Evolutionary conservation across 192 early-diverging fungal genomes (phyloP).

Genomic region (Coemansia sp.): DNA sequence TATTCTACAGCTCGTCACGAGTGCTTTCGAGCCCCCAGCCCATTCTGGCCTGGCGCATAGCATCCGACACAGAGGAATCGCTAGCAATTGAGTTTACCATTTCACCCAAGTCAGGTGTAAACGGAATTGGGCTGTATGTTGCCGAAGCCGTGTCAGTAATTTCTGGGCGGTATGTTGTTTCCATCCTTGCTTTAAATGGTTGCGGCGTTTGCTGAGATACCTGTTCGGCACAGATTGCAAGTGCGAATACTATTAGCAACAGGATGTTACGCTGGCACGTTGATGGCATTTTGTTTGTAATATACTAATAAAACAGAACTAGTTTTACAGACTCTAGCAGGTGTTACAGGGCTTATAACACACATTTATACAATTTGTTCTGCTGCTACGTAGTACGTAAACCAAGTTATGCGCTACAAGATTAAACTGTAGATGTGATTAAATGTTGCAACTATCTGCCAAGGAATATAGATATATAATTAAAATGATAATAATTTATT

Average conservation of each 20-base stretch:
- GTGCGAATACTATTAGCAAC: neutral
- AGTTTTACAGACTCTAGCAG: neutral
- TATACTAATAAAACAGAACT: neutral
- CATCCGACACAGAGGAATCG: slow-evolving; percentile 33
- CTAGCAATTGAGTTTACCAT: slow-evolving; percentile 36
- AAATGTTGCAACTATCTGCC: neutral
- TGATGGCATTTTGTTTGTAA: neutral
- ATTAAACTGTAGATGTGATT: neutral
- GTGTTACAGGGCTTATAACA: neutral
- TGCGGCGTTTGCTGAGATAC: neutral
- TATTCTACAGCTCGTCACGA: slow-evolving; percentile 30
- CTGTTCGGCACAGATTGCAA: slow-evolving; percentile 4
- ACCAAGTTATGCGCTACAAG: neutral
- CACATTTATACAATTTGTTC: neutral
- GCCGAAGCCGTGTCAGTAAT: slow-evolving; percentile 17
- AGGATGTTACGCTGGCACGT: neutral
- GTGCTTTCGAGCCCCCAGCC: slow-evolving; percentile 10
- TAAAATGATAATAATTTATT: neutral
- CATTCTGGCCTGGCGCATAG: slow-evolving; percentile 34
- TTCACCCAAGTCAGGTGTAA: slow-evolving; percentile 41
- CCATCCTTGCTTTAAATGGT: slow-evolving; percentile 27
- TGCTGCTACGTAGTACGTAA: neutral
- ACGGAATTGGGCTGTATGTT: slow-evolving; percentile 33
- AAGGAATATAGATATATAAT: neutral
- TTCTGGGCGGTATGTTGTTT: slow-evolving; percentile 43